These are phyloP conservation scores for Solanum phureja DNA, from an alignment of 257 asterid species.

Conservation along the genomic window DNA sequence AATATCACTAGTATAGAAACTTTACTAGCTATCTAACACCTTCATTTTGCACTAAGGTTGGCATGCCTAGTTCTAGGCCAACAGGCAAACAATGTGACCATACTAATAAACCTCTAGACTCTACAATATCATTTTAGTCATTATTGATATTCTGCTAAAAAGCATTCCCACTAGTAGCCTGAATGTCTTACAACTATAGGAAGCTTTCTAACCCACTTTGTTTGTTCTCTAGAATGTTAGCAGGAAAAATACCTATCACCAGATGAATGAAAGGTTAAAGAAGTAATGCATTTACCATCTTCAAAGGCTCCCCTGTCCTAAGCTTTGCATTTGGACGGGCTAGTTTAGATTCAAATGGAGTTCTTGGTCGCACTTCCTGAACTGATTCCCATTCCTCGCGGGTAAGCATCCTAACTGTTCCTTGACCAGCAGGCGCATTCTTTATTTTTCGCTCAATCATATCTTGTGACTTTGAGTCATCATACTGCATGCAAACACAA, in stretches of 20 bases:
- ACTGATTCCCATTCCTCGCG: slow-evolving; percentile 89
- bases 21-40: background rate
- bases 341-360: slow-evolving; percentile 78
- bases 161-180: background rate
- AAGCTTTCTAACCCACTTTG: background rate
- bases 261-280: background rate
- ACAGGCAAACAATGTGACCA: background rate
- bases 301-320: slow-evolving; percentile 22
- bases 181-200: background rate
- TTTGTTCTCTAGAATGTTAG: background rate
- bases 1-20: background rate
- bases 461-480: slow-evolving; percentile 68
- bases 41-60: background rate
- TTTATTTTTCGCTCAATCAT: slow-evolving; percentile 58
- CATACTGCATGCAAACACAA: slow-evolving; percentile 42
- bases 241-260: background rate
- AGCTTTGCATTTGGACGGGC: slow-evolving; percentile 59
- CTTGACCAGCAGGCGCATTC: slow-evolving; percentile 87
- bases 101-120: background rate
- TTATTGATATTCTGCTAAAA: background rate
- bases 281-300: slow-evolving; percentile 12
- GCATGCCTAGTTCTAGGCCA: background rate
- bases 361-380: slow-evolving; percentile 68
- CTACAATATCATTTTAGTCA: background rate
- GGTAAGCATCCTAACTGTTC: slow-evolving; percentile 80